phyloP scores from a whole-genome alignment of 2,329 filamentous ascomycete species.

The Trichophyton benhamiae region DNA sequence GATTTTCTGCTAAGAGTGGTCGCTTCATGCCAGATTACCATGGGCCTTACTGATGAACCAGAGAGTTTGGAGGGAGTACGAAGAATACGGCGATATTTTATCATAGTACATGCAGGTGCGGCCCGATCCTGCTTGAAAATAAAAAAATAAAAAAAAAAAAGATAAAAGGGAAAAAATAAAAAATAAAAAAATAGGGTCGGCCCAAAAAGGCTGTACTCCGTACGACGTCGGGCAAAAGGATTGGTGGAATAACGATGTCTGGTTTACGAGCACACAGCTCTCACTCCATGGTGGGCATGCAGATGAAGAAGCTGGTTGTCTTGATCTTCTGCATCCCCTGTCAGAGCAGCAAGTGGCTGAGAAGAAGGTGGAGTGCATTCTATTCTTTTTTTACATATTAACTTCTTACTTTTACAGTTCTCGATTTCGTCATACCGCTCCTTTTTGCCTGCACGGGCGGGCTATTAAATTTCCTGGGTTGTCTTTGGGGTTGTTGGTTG shows the following conservation, averaged over 20 bases:
- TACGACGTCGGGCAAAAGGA: neutral
- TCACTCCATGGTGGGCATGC: neutral
- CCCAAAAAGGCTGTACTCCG: slow-evolving; percentile 3
- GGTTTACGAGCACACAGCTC: neutral
- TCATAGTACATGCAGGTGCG: slow-evolving; percentile 5
- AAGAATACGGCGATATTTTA: slow-evolving; percentile 3
- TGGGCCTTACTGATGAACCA: neutral
- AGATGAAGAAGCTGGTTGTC: too few relatives aligned
- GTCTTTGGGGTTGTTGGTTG: neutral
- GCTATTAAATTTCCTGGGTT: neutral
- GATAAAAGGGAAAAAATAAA: neutral
- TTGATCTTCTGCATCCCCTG: neutral
- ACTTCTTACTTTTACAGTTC: neutral
- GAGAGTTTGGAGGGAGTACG: neutral
- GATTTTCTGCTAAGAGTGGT: too few relatives aligned
- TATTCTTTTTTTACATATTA: neutral
- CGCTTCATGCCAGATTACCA: neutral
- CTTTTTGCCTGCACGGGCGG: slow-evolving; percentile 1
- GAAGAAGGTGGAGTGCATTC: neutral
- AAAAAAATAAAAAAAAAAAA: neutral
- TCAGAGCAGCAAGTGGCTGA: neutral
- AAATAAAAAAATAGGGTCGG: slow-evolving; percentile 1
- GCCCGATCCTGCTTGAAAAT: slow-evolving; percentile 5
- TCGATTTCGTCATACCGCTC: slow-evolving; percentile 6
- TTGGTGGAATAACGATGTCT: neutral